phyloP scores from a whole-genome alignment of 2,329 filamentous ascomycete genomes.

The Ascomycota sp. region DNA sequence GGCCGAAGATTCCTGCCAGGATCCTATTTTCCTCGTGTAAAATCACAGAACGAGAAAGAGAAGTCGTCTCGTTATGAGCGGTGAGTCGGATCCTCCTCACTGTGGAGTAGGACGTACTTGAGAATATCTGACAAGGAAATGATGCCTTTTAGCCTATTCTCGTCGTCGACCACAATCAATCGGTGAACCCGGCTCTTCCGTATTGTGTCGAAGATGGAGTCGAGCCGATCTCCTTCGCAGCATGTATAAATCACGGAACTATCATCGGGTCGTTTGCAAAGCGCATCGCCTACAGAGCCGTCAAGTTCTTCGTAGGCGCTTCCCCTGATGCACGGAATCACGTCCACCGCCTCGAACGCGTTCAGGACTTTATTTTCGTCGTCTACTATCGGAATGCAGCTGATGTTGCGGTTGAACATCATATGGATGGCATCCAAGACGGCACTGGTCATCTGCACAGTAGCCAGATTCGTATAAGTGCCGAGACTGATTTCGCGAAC shows the following conservation, averaged over 20 bases:
- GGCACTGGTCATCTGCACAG: slow-evolving; percentile 69
- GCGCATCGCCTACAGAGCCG: slow-evolving; percentile 68
- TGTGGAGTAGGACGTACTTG: slow-evolving; percentile 75
- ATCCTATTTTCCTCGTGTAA: no score
- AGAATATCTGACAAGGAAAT: slow-evolving; percentile 92
- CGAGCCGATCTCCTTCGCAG: slow-evolving; percentile 72
- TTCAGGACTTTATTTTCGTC: slow-evolving; percentile 62
- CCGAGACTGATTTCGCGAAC: slow-evolving; percentile 70
- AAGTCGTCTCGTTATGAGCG: not conserved
- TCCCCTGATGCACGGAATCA: slow-evolving; percentile 87
- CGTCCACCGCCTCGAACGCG: slow-evolving; percentile 93
- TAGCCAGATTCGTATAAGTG: slow-evolving; percentile 63
- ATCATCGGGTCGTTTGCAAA: slow-evolving; percentile 72
- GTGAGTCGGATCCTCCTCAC: slow-evolving; percentile 33
- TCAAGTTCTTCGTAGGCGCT: slow-evolving; percentile 81
- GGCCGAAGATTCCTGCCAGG: not conserved
- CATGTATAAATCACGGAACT: slow-evolving; percentile 96
- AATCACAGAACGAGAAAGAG: not conserved
- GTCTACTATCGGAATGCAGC: slow-evolving; percentile 83
- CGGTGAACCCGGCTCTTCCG: slow-evolving; percentile 87
- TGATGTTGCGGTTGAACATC: slow-evolving; percentile 85
- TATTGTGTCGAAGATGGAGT: slow-evolving; percentile 92
- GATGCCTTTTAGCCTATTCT: slow-evolving; percentile 67
- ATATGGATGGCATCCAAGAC: slow-evolving; percentile 89
- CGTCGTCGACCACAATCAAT: slow-evolving; percentile 80